Evolutionary conservation across 805 yeast species (phyloP).

Genomic region (Metschnikowia matae): DNA sequence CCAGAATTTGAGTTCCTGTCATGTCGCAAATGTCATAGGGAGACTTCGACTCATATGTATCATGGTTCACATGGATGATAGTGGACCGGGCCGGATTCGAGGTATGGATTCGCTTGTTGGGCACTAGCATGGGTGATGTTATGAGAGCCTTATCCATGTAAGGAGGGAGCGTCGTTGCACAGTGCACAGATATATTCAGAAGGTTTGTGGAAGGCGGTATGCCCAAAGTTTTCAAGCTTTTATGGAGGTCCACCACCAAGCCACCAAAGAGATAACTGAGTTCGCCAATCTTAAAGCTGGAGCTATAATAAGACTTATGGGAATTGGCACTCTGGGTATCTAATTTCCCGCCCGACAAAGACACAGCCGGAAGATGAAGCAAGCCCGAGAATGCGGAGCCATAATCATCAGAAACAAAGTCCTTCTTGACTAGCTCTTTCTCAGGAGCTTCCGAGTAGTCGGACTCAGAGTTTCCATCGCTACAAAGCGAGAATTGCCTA

Average conservation of each 20-base stretch:
- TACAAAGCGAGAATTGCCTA: not conserved
- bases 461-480: not conserved
- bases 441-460: not conserved
- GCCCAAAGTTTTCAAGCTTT: constrained; percentile 25
- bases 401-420: constrained; percentile 8
- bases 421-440: not conserved
- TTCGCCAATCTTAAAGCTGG: constrained; percentile 30
- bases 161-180: constrained; percentile 39
- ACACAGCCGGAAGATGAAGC: constrained; percentile 14
- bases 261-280: constrained; percentile 39
- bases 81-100: constrained; percentile 33
- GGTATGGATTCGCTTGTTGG: constrained; percentile 22
- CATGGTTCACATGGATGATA: constrained; percentile 24
- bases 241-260: constrained; percentile 16
- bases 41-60: constrained; percentile 26
- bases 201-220: constrained; percentile 30
- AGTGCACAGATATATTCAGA: constrained; percentile 31
- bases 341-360: constrained; percentile 3
- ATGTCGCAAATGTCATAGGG: constrained; percentile 54
- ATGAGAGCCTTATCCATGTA: constrained; percentile 31
- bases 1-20: constrained; percentile 46
- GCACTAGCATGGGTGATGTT: constrained; percentile 44
- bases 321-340: not conserved
- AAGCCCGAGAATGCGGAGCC: constrained; percentile 17
- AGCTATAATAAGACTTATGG: constrained; percentile 23